Evolutionary conservation across 1,284 basidiomycete genomes (phyloP).

Genomic region (Apiotrichum akiyoshidainum): DNA sequence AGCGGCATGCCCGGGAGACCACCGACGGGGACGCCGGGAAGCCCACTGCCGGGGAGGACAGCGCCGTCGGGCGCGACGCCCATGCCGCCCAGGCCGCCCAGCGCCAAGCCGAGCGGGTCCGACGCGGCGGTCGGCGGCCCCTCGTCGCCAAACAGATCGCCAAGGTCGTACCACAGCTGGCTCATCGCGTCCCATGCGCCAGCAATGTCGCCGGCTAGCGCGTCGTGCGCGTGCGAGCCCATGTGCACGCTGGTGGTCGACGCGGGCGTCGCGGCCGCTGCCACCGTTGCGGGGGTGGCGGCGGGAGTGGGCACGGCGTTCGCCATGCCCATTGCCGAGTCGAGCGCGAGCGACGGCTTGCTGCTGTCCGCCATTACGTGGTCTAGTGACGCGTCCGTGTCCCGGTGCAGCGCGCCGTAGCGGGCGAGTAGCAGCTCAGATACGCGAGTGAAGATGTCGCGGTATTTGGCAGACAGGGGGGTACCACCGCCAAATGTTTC

Average conservation of each 20-base stretch:
- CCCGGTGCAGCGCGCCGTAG: constrained; percentile 18
- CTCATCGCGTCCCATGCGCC: constrained; percentile 36
- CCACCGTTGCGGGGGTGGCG: neutral
- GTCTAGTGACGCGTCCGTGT: neutral
- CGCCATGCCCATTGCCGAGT: neutral
- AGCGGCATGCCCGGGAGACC: neutral
- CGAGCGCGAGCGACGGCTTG: neutral
- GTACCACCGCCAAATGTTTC: constrained; percentile 29
- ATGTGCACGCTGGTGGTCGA: neutral
- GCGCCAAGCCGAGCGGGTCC: no score
- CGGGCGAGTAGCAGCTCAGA: constrained; percentile 23
- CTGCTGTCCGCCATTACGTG: neutral
- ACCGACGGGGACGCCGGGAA: neutral
- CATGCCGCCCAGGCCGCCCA: no score
- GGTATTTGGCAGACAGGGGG: constrained; percentile 27
- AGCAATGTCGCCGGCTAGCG: constrained; percentile 11
- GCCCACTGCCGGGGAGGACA: no score
- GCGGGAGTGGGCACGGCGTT: no score
- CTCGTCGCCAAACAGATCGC: constrained; percentile 27
- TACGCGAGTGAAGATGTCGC: constrained; percentile 26
- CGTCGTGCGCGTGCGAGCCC: neutral
- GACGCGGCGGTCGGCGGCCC: no score
- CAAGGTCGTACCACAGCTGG: constrained; percentile 33
- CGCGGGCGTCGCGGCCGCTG: neutral
- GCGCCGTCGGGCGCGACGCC: no score